phyloP scores from a whole-genome alignment of 495 filamentous ascomycete genomes.

The Penicillium steckii region DNA sequence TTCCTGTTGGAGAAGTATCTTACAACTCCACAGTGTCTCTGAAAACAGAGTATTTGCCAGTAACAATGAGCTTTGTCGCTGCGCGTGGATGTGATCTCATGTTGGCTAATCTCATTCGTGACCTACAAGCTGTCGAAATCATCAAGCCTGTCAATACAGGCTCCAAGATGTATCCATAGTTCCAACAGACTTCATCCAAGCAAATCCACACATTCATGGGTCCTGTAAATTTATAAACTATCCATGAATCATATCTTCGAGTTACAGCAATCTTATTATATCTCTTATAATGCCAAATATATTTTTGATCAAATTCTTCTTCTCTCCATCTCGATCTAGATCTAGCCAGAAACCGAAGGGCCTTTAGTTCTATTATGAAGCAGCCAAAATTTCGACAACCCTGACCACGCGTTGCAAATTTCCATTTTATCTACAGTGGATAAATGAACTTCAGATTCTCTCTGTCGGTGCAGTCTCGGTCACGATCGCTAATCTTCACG shows the following conservation, averaged over 20 bases:
- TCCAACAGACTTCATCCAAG: neutral
- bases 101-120: constrained; percentile 53
- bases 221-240: too few species aligned
- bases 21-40: constrained; percentile 53
- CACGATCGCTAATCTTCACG: constrained; percentile 2
- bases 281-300: too few species aligned
- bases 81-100: constrained; percentile 63
- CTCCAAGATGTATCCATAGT: constrained; percentile 22
- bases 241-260: too few species aligned
- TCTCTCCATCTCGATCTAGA: too few species aligned
- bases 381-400: neutral
- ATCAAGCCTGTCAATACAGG: constrained; percentile 46
- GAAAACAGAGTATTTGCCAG: constrained; percentile 56
- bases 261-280: too few species aligned
- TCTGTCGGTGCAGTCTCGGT: constrained; percentile 1
- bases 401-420: neutral
- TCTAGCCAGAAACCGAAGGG: too few species aligned
- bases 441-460: constrained; percentile 4
- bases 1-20: constrained; percentile 55
- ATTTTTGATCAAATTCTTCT: too few species aligned
- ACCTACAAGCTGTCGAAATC: constrained; percentile 49
- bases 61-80: constrained; percentile 57
- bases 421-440: neutral
- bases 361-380: neutral
- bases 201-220: too few species aligned